Evolutionary conservation across 805 yeast genomes (phyloP), one percentile per base, ranked within the genome.

Genomic region (Jamesozyma rosinii): DNA sequence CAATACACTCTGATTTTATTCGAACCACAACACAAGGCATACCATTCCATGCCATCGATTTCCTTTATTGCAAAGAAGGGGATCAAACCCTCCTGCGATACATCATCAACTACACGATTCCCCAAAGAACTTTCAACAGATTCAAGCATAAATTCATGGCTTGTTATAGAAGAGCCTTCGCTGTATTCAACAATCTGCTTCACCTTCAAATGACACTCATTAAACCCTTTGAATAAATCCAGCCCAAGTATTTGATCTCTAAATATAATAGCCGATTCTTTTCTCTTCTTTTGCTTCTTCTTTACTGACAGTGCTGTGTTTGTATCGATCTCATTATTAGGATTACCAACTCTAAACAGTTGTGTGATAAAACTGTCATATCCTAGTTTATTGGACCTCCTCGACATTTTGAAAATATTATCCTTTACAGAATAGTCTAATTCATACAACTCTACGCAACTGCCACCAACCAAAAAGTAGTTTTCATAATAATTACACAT

Each of bases 361-460:
- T 37, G 40, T n/a, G 46, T 51, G 2, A 47, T 31, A 33, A 39
- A 46, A 9, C 61, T 58, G 43, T 45, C 44, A 5, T 42, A 26
- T 4, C 17, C n/a, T 3, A 50, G 20, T 8, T 45, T 29, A 22
- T 56, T 58, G 8, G 69, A 59, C 0, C 53, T 45, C 20, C 40
- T 40, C 8, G 40, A 45, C 4, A 67, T 42, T 5, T 53, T 50
- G 43, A 67, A 67, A 14, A 55, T 53, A 29, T 67, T 57, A 24
- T 64, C 65, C 20, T 62, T 54, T 1, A 66, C 56, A 3, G 64
- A 57, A 44, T 66, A 67, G 14, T 55, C 61, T 13, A 67, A 45
- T 36, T 59, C 57, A 40, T 50, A 63, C 10, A 63, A 57, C 41
- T 57, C 57, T 0, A 63, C 20, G 6, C 35, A 39, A 21, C 59